Evolutionary conservation across 208 protist genomes (phyloP), one percentile per base, ranked within the genome.

Genomic region (Crithidia mellificae): DNA sequence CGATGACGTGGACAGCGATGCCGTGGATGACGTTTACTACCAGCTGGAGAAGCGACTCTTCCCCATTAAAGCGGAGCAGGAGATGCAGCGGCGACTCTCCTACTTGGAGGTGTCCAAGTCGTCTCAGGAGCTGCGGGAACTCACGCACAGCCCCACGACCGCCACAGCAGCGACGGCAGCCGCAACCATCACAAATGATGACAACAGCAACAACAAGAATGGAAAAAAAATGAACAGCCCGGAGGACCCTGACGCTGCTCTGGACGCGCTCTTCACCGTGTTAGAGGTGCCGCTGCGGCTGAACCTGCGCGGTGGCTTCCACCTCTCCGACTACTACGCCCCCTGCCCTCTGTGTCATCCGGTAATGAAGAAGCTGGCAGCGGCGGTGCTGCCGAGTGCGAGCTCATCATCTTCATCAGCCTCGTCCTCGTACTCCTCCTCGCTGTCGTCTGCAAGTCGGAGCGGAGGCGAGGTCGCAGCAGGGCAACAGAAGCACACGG

Each of bases 1-100:
- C 78, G 59, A 77, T 46, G 78, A 84, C 52, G 68, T 84, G 14
- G 66, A 75, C 69, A 72, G 53, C 36, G 74, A 75, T 19, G 73
- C 51, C 32, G 57, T 84, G 41, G 68, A 72, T 49, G 63, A 72
- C 25, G 63, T 80, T 12, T 63, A 71, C 38, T 73, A 74, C 38
- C 68, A 74, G 19, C 54, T 80, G 24, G 63, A 69, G 36, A 77
- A 77, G 43, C 63, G 56, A 1, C 67, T 71, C 15, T 70, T 68
- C 27, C 57, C 68, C 7, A 29, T 68, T 4, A 47, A 12, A 24
- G 47, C 53, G 29, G 63, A 68, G 29, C 44, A 50, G 52, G 38
- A 54, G 43, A 32, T 63, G 24, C 56, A 53, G 47, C 65, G 30
- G 9, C 32, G 20, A 2, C 29, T n/a, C 7, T 41, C 57, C 3